Percentiles rank a stretch among this genome's conserved stretches.
These are phyloP conservation scores for Polygonum aviculare DNA, from an alignment of 148 eudicot species.

Conservation along the genomic window DNA sequence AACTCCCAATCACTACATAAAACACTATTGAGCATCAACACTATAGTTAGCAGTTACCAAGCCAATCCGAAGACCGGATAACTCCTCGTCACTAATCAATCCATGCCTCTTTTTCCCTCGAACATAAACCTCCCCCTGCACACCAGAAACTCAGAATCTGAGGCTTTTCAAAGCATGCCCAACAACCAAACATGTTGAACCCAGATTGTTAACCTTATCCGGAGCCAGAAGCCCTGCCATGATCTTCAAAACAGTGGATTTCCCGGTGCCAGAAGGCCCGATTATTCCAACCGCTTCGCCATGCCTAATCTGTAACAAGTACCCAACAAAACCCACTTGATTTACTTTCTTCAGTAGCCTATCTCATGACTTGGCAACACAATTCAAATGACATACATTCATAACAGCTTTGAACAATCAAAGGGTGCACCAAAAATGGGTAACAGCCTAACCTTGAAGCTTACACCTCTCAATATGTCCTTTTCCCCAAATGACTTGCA, in stretches of 20 bases:
- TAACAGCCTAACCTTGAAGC: conserved; percentile 61
- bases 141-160: neutral
- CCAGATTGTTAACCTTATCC: conserved; percentile 49
- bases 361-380: neutral
- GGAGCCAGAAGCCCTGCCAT: conserved; percentile 97
- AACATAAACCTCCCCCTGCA: conserved; percentile 78
- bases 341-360: neutral
- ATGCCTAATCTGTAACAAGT: conserved; percentile 61
- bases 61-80: conserved; percentile 93
- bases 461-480: conserved; percentile 81
- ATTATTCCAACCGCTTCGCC: conserved; percentile 97
- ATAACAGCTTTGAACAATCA: neutral
- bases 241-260: conserved; percentile 84
- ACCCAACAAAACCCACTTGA: neutral
- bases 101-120: conserved; percentile 77
- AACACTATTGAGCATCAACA: neutral
- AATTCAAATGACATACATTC: neutral
- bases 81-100: conserved; percentile 82
- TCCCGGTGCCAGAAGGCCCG: conserved; percentile 96
- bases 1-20: neutral
- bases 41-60: conserved; percentile 35
- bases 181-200: neutral
- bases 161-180: neutral
- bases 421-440: neutral
- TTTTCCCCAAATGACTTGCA: conserved; percentile 89